phyloP scores from a whole-genome alignment of 805 yeast genomes.

The Tetrapisispora arboricola region DNA sequence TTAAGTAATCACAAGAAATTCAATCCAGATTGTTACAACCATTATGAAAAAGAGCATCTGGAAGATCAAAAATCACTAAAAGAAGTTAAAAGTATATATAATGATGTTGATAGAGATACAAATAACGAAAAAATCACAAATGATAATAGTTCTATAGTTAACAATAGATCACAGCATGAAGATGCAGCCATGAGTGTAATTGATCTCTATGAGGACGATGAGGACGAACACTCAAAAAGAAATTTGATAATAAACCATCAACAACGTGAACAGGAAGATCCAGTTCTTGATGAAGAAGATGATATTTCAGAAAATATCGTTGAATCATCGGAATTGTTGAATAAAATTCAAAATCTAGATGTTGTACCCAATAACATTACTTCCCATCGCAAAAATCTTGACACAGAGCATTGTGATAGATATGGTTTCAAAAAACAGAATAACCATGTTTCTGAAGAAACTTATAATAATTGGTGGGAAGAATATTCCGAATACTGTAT shows the following conservation, averaged over 20 bases:
- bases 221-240: constrained; percentile 9
- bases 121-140: not conserved
- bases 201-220: constrained; percentile 31
- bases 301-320: not conserved
- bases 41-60: not conserved
- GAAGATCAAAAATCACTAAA: not conserved
- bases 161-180: constrained; percentile 8
- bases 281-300: constrained; percentile 4
- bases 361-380: constrained; percentile 1
- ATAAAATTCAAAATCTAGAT: not conserved
- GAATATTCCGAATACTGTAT: constrained; percentile 53
- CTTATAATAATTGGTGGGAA: constrained; percentile 68
- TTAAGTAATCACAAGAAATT: not conserved
- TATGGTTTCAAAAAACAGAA: constrained; percentile 79
- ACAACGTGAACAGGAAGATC: constrained; percentile 5
- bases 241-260: constrained; percentile 1
- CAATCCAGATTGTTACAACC: not conserved
- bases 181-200: constrained; percentile 30
- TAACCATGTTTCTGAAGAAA: constrained; percentile 39
- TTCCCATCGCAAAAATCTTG: not conserved
- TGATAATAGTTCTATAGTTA: not conserved
- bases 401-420: constrained; percentile 41
- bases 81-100: not conserved
- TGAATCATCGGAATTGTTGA: not conserved
- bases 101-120: too few species aligned